Percentiles rank a stretch among this genome's conserved stretches.
Evolutionary conservation across 352 stramenopile genomes (phyloP).

Genomic region (Globisporangium echinulatum): DNA sequence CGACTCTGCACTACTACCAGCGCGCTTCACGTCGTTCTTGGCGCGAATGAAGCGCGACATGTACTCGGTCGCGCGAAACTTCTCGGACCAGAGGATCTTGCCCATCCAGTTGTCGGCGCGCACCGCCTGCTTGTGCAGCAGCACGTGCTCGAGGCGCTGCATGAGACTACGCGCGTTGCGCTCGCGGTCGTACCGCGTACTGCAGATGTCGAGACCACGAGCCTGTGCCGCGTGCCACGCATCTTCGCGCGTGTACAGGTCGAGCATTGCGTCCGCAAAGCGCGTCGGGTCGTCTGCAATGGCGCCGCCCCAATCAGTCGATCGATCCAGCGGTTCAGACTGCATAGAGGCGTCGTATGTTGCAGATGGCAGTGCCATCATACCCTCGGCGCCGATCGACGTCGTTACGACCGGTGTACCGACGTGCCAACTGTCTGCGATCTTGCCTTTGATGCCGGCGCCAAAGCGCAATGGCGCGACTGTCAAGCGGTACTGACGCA

Average conservation of each 20-base stretch:
- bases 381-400: conserved; percentile 86
- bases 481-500: conserved; percentile 64
- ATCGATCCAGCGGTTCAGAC: neutral
- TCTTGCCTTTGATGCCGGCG: conserved; percentile 94
- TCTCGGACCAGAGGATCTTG: conserved; percentile 79
- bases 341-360: neutral
- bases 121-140: conserved; percentile 19
- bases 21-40: conserved; percentile 41
- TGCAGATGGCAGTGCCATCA: conserved; percentile 15
- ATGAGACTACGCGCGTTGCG: conserved; percentile 49
- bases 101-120: conserved; percentile 62
- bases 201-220: conserved; percentile 24
- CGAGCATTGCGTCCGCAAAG: conserved; percentile 40
- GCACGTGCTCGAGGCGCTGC: conserved; percentile 33
- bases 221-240: conserved; percentile 32
- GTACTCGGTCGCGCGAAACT: conserved; percentile 77
- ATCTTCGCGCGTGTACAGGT: conserved; percentile 35
- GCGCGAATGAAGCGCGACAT: conserved; percentile 78
- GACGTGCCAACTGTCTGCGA: conserved; percentile 89
- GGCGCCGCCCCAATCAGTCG: conserved; percentile 40
- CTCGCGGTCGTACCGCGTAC: conserved; percentile 35
- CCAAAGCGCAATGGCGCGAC: conserved; percentile 91
- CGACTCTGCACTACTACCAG: neutral
- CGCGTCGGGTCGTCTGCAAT: conserved; percentile 31
- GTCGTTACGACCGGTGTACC: conserved; percentile 89